Evolutionary conservation across 2,329 filamentous ascomycete genomes (phyloP).

Genomic region (Tolypocladium album): DNA sequence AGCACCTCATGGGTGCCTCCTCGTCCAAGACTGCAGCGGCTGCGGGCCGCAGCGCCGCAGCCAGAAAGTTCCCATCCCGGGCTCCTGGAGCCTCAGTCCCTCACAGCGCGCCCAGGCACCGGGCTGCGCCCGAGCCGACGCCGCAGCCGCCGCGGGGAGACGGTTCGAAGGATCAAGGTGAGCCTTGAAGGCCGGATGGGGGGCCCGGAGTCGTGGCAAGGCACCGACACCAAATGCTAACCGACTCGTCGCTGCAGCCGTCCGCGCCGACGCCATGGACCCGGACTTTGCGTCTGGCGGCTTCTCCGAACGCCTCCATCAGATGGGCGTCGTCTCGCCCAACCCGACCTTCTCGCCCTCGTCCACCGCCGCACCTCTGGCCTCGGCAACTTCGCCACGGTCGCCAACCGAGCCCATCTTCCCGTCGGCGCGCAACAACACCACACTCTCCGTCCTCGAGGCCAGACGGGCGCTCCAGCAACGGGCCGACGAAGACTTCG

Average conservation of each 20-base stretch:
- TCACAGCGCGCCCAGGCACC: slow-evolving; percentile 6
- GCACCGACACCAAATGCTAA: background rate
- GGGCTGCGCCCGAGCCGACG: background rate
- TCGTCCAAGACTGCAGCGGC: slow-evolving; percentile 31
- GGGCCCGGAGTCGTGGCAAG: background rate
- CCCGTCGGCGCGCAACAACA: slow-evolving; percentile 24
- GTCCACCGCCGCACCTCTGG: slow-evolving; percentile 26
- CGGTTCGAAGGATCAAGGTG: slow-evolving; percentile 12
- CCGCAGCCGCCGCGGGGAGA: slow-evolving; percentile 1
- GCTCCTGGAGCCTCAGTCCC: slow-evolving; percentile 14
- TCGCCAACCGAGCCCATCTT: slow-evolving; percentile 14
- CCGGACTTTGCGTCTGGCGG: slow-evolving; percentile 29
- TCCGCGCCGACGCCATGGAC: slow-evolving; percentile 27
- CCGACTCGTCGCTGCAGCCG: slow-evolving; percentile 15
- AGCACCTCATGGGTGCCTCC: slow-evolving; percentile 29
- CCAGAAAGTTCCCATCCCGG: slow-evolving; percentile 34
- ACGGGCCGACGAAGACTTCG: slow-evolving; percentile 31
- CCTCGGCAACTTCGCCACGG: slow-evolving; percentile 6
- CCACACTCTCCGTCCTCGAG: slow-evolving; percentile 38
- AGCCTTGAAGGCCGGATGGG: background rate
- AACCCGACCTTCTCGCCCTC: slow-evolving; percentile 43
- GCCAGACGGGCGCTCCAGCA: slow-evolving; percentile 33
- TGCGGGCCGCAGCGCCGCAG: slow-evolving; percentile 14
- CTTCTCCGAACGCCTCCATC: slow-evolving; percentile 39
- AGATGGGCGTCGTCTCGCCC: slow-evolving; percentile 45